Percentiles rank a stretch among this genome's conserved stretches.
Evolutionary conservation across 1,284 basidiomycete species (phyloP).

Genomic region (Heterobasidion parviporum): DNA sequence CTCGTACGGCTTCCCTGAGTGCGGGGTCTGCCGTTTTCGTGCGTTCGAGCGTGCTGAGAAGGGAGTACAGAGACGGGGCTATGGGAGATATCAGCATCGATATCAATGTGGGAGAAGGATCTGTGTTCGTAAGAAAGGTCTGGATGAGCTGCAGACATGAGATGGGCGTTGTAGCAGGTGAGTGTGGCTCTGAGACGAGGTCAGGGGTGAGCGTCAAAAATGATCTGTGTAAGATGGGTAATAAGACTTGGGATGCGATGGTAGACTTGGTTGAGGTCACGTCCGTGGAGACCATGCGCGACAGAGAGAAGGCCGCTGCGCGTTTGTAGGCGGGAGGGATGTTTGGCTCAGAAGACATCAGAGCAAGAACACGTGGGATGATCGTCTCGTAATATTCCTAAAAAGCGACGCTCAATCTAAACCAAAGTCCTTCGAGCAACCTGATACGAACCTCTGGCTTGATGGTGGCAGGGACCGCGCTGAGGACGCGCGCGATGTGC

Average conservation of each 20-base stretch:
- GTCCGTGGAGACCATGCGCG: constrained; percentile 46
- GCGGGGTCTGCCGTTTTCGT: constrained; percentile 53
- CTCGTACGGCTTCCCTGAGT: constrained; percentile 47
- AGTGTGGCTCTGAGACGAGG: not conserved
- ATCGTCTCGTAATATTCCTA: constrained; percentile 57
- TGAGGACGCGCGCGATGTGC: constrained; percentile 50
- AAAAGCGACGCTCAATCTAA: not conserved
- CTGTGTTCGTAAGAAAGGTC: constrained; percentile 61
- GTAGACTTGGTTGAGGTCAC: constrained; percentile 19
- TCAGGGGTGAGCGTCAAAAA: constrained; percentile 21
- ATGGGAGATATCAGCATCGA: constrained; percentile 62
- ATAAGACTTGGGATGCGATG: constrained; percentile 28
- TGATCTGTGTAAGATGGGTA: constrained; percentile 36
- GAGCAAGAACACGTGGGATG: constrained; percentile 41
- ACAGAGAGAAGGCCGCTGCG: constrained; percentile 61
- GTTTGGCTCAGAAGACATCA: constrained; percentile 31
- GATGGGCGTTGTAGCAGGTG: not conserved
- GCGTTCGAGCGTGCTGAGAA: constrained; percentile 46
- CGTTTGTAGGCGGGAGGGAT: constrained; percentile 40
- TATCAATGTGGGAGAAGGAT: constrained; percentile 67
- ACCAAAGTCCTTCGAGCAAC: not conserved
- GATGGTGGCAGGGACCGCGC: constrained; percentile 45
- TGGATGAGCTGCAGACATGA: constrained; percentile 35
- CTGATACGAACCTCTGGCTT: constrained; percentile 37
- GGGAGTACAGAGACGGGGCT: constrained; percentile 55